phyloP scores from a whole-genome alignment of 139 green algal species.

The Chlamydomonas sphaeroides region DNA sequence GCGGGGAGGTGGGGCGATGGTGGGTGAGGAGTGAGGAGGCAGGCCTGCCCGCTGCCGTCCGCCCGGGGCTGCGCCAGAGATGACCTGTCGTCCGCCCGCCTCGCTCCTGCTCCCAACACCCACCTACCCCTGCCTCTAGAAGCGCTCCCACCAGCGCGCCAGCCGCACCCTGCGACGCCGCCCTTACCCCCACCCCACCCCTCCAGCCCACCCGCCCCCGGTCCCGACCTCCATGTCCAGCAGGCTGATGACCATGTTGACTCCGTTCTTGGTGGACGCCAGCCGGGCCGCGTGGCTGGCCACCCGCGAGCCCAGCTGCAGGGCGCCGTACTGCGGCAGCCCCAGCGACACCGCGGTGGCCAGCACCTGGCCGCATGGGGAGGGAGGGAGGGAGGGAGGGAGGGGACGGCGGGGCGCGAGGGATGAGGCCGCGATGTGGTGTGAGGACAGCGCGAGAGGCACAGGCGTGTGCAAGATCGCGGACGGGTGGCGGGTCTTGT shows the following conservation, averaged over 20 bases:
- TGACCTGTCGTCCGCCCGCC: too few species aligned
- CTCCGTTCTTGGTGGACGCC: conserved; percentile 6
- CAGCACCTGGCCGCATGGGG: conserved; percentile 15
- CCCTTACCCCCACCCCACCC: not conserved
- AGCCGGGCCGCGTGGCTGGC: conserved; percentile 20
- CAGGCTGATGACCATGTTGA: conserved; percentile 16
- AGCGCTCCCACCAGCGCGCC: too few species aligned
- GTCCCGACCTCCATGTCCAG: conserved; percentile 43
- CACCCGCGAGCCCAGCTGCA: conserved; percentile 35
- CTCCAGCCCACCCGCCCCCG: not conserved
- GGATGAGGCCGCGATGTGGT: not conserved
- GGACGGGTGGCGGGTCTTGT: too few species aligned
- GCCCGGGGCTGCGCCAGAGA: too few species aligned
- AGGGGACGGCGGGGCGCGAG: not conserved
- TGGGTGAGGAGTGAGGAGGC: too few species aligned
- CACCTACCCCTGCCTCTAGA: too few species aligned
- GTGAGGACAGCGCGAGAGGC: too few species aligned
- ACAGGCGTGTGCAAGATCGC: too few species aligned
- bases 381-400: not conserved
- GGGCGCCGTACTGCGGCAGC: conserved; percentile 43
- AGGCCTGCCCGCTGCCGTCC: too few species aligned
- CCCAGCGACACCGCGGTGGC: conserved; percentile 23
- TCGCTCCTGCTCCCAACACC: too few species aligned
- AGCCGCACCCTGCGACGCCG: too few species aligned
- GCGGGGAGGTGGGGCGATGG: too few species aligned